These are phyloP conservation scores for Aspergillus fischeri DNA, from an alignment of 2,329 filamentous ascomycete genomes.

Conservation along the genomic window DNA sequence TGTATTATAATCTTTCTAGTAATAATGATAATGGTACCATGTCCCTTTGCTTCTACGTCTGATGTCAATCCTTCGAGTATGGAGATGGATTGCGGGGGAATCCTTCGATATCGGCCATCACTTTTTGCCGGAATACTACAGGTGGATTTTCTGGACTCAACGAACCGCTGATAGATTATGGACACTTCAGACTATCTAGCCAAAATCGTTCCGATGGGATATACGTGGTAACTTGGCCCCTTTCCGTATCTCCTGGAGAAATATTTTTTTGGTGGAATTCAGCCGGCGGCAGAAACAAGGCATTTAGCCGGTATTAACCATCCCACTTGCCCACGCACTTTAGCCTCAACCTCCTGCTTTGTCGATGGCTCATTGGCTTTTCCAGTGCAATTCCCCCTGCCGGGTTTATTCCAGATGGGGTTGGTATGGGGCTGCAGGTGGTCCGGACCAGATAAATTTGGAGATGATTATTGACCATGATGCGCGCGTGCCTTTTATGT, in stretches of 20 bases:
- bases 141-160: not conserved
- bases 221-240: too few relatives aligned
- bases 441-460: not conserved
- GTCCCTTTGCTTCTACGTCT: not conserved
- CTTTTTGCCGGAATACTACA: not conserved
- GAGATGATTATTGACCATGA: not conserved
- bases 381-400: not conserved
- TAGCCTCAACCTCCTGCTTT: not conserved
- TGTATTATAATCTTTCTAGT: not conserved
- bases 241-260: too few relatives aligned
- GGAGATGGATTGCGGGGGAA: not conserved
- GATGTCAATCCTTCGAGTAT: not conserved
- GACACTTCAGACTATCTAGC: not conserved
- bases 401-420: not conserved
- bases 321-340: not conserved
- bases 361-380: not conserved
- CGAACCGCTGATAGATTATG: too few relatives aligned
- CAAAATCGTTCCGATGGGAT: too few relatives aligned
- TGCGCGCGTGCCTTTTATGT: not conserved
- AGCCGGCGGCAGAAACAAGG: not conserved
- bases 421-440: not conserved
- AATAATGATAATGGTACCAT: not conserved
- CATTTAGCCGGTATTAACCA: not conserved
- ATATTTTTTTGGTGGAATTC: not conserved
- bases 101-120: not conserved